phyloP scores from a whole-genome alignment of 2,329 filamentous ascomycete genomes.

The Chaetomiaceae sp. region DNA sequence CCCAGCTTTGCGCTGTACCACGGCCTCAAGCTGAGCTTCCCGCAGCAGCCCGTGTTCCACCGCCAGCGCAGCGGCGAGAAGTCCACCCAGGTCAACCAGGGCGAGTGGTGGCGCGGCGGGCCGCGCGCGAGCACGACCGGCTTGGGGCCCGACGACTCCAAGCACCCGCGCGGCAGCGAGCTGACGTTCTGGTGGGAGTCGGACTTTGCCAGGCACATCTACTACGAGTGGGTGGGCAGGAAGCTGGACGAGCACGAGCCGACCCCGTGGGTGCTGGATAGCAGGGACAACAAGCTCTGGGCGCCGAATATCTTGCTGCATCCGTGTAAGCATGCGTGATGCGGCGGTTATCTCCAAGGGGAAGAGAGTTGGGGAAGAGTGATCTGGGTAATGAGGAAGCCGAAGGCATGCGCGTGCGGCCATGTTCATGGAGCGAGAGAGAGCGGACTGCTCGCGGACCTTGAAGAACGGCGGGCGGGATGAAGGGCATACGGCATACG shows the following conservation, averaged over 20 bases:
- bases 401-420: no score
- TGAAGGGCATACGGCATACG: no score
- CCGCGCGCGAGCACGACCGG: conserved; percentile 25
- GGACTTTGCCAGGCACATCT: conserved; percentile 28
- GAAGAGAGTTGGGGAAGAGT: not conserved
- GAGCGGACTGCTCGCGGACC: no score
- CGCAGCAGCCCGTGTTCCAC: conserved; percentile 32
- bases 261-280: conserved; percentile 27
- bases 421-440: not conserved
- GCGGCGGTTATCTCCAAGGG: no score
- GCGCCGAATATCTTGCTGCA: conserved; percentile 33
- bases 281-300: conserved; percentile 28
- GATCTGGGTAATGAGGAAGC: not conserved
- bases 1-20: conserved; percentile 34
- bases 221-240: conserved; percentile 29
- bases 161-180: conserved; percentile 24
- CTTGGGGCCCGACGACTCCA: conserved; percentile 22
- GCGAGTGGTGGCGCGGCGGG: conserved; percentile 28
- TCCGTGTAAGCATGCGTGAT: conserved; percentile 29
- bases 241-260: conserved; percentile 17
- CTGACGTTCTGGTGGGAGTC: conserved; percentile 32
- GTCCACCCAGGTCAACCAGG: conserved; percentile 17
- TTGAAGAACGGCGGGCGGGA: no score
- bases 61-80: conserved; percentile 23
- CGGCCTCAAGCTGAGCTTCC: conserved; percentile 33